Percentiles rank a stretch among this genome's conserved stretches.
Evolutionary conservation across 2,329 filamentous ascomycete species (phyloP).

Genomic region (Fusarium papillatum): DNA sequence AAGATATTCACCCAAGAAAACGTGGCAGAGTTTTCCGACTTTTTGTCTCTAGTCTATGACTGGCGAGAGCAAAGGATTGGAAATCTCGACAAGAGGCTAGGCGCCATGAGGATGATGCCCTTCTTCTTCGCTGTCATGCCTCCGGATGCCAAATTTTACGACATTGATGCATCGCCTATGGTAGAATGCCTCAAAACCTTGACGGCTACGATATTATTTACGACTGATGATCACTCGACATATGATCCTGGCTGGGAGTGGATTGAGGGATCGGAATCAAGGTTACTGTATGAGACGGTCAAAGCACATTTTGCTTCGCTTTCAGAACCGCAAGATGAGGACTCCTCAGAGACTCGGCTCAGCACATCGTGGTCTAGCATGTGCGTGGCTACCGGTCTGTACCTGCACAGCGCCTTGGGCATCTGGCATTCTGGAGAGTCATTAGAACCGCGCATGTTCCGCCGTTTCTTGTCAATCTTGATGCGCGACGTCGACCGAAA

Average conservation of each 20-base stretch:
- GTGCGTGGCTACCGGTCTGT: conserved; percentile 23
- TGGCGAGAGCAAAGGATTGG: conserved; percentile 39
- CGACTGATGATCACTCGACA: background rate
- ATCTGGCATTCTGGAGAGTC: conserved; percentile 24
- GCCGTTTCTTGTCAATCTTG: conserved; percentile 11
- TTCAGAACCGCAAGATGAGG: background rate
- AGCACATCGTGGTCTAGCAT: conserved; percentile 35
- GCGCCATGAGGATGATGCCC: conserved; percentile 28
- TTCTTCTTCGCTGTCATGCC: conserved; percentile 35
- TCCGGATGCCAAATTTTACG: background rate
- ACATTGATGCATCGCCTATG: conserved; percentile 23
- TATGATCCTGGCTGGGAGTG: conserved; percentile 39
- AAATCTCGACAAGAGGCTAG: conserved; percentile 25
- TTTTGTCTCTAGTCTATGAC: conserved; percentile 26
- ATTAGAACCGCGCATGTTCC: conserved; percentile 16
- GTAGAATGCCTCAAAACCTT: conserved; percentile 32
- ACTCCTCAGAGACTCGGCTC: background rate
- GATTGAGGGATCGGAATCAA: conserved; percentile 40
- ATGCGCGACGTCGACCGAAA: conserved; percentile 19
- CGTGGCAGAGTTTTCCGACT: conserved; percentile 13
- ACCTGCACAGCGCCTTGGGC: conserved; percentile 32
- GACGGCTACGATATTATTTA: conserved; percentile 10
- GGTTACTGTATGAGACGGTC: conserved; percentile 20
- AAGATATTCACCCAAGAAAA: conserved; percentile 21
- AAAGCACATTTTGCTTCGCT: conserved; percentile 34